Evolutionary conservation across 169 alveolate genomes (phyloP).

Genomic region (Plasmodium reichenowi): DNA sequence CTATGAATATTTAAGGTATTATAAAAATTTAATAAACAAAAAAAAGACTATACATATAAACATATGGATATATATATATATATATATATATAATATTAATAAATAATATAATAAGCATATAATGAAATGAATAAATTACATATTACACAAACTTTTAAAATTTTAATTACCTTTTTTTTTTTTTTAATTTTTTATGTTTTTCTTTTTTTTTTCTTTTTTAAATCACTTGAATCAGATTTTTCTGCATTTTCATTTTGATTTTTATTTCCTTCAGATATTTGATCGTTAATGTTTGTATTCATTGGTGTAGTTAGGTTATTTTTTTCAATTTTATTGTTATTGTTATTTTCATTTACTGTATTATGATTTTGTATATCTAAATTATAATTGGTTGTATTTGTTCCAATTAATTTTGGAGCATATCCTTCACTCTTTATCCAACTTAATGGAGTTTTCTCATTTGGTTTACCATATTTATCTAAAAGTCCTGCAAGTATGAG

Average conservation of each 20-base stretch:
- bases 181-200: background rate
- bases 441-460: constrained; percentile 95
- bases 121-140: too few species aligned
- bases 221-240: constrained; percentile 28
- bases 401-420: constrained; percentile 87
- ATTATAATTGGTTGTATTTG: constrained; percentile 77
- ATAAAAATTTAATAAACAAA: too few species aligned
- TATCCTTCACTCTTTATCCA: constrained; percentile 93
- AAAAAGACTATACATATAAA: too few species aligned
- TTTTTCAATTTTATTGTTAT: constrained; percentile 6
- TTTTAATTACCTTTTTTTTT: background rate
- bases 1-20: too few species aligned
- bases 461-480: constrained; percentile 96
- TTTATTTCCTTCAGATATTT: background rate
- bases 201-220: constrained; percentile 50
- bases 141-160: too few species aligned
- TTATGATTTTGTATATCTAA: constrained; percentile 66
- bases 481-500: constrained; percentile 96
- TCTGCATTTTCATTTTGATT: constrained; percentile 27
- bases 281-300: constrained; percentile 1
- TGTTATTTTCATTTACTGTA: constrained; percentile 8
- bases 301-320: constrained; percentile 3
- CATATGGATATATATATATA: too few species aligned
- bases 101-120: too few species aligned
- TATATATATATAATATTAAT: too few species aligned